These are phyloP conservation scores for Colletotrichum sublineola DNA, from an alignment of 2,329 filamentous ascomycete genomes.

Conservation along the genomic window DNA sequence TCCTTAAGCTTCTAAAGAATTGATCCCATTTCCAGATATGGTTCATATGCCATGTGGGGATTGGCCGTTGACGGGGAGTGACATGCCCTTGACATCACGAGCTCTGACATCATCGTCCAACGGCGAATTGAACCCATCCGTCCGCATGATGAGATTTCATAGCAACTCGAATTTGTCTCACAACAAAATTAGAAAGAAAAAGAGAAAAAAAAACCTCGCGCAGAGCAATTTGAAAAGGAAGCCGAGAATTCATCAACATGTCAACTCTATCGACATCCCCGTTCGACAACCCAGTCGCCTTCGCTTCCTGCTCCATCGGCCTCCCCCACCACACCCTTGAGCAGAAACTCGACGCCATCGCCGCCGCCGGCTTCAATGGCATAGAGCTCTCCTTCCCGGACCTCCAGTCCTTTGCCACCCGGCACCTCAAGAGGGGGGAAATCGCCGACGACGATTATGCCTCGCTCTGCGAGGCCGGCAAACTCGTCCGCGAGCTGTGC, in stretches of 20 bases:
- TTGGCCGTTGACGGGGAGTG: neutral
- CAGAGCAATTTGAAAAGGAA: too few relatives aligned
- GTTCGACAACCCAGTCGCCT: conserved; percentile 58
- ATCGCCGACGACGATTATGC: conserved; percentile 71
- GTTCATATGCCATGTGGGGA: conserved; percentile 5
- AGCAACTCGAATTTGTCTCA: neutral
- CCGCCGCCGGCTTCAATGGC: conserved; percentile 74
- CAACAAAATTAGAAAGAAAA: neutral
- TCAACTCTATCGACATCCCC: neutral
- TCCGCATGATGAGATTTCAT: neutral
- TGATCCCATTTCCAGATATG: too few relatives aligned
- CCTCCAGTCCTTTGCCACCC: conserved; percentile 71
- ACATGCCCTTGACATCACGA: conserved; percentile 38
- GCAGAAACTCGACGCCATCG: conserved; percentile 72
- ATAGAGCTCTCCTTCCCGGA: conserved; percentile 84
- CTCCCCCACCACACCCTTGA: conserved; percentile 63
- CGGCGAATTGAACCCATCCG: too few relatives aligned
- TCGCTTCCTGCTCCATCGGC: conserved; percentile 68
- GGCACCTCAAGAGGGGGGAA: conserved; percentile 59
- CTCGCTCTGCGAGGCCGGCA: conserved; percentile 66
- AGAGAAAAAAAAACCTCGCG: rapidly evolving
- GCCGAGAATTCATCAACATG: neutral
- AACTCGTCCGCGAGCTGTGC: conserved; percentile 67
- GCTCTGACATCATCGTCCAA: conserved; percentile 37
- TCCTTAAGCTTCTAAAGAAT: neutral